phyloP scores from a whole-genome alignment of 805 yeast species.

The Clavispora carvajalis region DNA sequence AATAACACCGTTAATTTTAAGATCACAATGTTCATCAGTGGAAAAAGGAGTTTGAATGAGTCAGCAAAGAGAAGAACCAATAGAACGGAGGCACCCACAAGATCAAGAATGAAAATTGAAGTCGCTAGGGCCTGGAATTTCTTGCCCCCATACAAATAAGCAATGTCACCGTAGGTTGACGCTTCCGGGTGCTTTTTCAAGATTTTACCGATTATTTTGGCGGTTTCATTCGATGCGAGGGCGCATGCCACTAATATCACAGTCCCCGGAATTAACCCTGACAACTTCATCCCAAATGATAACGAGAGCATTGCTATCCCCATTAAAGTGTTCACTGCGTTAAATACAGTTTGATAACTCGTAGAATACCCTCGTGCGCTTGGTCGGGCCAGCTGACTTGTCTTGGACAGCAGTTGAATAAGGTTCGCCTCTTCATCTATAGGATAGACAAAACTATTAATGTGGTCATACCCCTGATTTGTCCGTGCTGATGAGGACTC shows the following conservation, averaged over 20 bases:
- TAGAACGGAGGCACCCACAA: conserved; percentile 56
- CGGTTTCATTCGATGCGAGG: conserved; percentile 47
- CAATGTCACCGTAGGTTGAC: conserved; percentile 85
- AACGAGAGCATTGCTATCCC: conserved; percentile 74
- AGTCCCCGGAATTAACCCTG: conserved; percentile 62
- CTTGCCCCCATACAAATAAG: conserved; percentile 75
- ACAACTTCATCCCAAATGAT: conserved; percentile 60
- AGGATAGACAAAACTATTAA: conserved; percentile 16
- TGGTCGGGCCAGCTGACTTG: conserved; percentile 2
- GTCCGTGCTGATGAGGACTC: not conserved
- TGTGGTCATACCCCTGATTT: conserved; percentile 6
- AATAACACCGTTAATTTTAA: conserved; percentile 36
- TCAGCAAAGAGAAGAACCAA: conserved; percentile 57
- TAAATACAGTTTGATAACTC: conserved; percentile 70
- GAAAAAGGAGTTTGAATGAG: conserved; percentile 40
- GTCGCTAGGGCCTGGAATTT: conserved; percentile 41
- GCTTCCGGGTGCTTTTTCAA: conserved; percentile 76
- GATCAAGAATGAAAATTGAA: conserved; percentile 48
- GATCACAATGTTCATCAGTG: not conserved
- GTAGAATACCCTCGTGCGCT: conserved; percentile 29
- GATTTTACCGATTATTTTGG: conserved; percentile 57
- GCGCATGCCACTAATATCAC: conserved; percentile 41
- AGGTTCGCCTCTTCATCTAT: conserved; percentile 8
- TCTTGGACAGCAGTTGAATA: not conserved
- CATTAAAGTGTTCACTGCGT: conserved; percentile 69